These are phyloP conservation scores for Ceratocystiopsis sp. DNA, from an alignment of 2,329 filamentous ascomycete species.

Conservation along the genomic window DNA sequence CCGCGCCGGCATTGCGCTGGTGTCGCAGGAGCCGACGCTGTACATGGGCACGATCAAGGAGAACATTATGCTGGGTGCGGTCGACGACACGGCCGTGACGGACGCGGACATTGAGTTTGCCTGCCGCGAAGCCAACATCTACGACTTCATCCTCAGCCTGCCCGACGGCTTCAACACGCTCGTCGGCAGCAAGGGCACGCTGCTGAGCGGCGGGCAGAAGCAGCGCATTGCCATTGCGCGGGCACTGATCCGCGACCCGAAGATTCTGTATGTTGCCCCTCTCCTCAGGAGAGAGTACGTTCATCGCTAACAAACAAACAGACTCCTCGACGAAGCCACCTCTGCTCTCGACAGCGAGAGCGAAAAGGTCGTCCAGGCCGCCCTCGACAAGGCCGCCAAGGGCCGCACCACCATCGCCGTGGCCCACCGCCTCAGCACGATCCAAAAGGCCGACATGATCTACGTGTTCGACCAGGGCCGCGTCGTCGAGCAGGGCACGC, in stretches of 20 bases:
- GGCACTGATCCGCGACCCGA: conserved; percentile 78
- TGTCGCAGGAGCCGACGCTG: conserved; percentile 85
- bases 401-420: conserved; percentile 86
- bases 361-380: conserved; percentile 66
- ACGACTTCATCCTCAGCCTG: conserved; percentile 75
- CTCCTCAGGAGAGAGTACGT: no score
- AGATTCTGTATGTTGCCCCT: conserved; percentile 39
- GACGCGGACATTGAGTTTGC: conserved; percentile 61
- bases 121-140: conserved; percentile 82
- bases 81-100: conserved; percentile 41
- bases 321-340: conserved; percentile 64
- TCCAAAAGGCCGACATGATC: conserved; percentile 86
- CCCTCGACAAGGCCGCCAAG: conserved; percentile 65
- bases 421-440: conserved; percentile 79
- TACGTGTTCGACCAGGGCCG: conserved; percentile 90
- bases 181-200: conserved; percentile 71
- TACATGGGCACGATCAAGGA: conserved; percentile 87
- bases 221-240: conserved; percentile 89
- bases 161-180: conserved; percentile 70
- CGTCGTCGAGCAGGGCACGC: conserved; percentile 72
- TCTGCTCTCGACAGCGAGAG: conserved; percentile 59
- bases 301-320: conserved; percentile 1
- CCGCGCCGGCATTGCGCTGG: conserved; percentile 66
- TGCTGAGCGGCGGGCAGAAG: conserved; percentile 84
- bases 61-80: conserved; percentile 69